These are phyloP conservation scores for Blastobotrys robertii DNA, from an alignment of 805 yeast species.

Conservation along the genomic window DNA sequence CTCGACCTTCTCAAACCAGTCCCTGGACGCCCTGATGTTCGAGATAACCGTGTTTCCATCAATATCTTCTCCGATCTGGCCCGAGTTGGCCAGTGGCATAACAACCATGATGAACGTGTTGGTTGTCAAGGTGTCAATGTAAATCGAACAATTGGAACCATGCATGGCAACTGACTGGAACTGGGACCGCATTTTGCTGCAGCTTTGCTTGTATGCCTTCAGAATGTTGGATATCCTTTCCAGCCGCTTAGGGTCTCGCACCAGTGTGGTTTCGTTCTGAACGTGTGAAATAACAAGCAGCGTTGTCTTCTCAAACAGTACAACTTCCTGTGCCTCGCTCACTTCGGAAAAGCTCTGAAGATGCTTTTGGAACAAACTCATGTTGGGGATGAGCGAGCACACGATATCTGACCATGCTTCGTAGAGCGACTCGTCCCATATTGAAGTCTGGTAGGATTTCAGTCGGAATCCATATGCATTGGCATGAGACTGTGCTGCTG, in stretches of 20 bases:
- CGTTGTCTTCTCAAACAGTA: conserved; percentile 86
- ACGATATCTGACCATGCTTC: conserved; percentile 97
- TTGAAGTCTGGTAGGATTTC: conserved; percentile 87
- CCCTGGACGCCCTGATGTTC: conserved; percentile 30
- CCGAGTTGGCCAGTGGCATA: conserved; percentile 24
- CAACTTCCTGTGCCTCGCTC: conserved; percentile 79
- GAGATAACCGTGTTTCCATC: conserved; percentile 27
- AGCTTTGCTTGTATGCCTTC: conserved; percentile 89
- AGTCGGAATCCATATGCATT: conserved; percentile 58
- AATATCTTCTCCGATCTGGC: conserved; percentile 17
- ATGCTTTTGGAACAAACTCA: conserved; percentile 67
- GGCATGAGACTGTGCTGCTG: conserved; percentile 65
- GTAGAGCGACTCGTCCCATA: conserved; percentile 93
- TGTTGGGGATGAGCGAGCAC: conserved; percentile 89
- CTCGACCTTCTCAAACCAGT: conserved; percentile 32
- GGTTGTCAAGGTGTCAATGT: conserved; percentile 33
- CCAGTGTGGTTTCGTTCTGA: conserved; percentile 24
- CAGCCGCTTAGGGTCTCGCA: conserved; percentile 74
- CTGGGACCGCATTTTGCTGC: conserved; percentile 76
- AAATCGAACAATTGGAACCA: conserved; percentile 35
- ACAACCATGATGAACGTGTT: conserved; percentile 37
- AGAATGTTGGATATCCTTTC: conserved; percentile 90
- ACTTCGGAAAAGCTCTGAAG: conserved; percentile 62
- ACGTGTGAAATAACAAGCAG: conserved; percentile 64
- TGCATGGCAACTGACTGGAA: conserved; percentile 67